Base-by-base conservation (phyloP, 1,139 yeast species). In the Lodderomyces pseudojiufengensis region DNA sequence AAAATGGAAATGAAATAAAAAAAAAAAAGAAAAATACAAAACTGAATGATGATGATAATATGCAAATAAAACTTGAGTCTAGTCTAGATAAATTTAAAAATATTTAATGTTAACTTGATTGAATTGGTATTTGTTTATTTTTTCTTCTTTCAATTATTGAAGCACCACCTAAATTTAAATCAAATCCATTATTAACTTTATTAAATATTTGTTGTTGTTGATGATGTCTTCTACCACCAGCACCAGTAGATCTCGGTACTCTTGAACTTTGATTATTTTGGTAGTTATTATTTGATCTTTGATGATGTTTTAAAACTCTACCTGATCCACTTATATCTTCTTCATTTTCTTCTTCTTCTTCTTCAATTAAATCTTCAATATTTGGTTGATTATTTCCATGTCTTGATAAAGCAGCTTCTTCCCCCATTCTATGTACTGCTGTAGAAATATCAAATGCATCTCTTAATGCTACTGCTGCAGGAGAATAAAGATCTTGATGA, bases 401-500 rank as follows among this genome's bases (percentile, higher is more conserved):
- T 34, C 57, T 62, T 32, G 62, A 57, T 31, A 79, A 61, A 2
- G 78, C 74, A 15, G 81, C 82, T 53, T 87, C 97, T 61, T 86
- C 95, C 27, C 90, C 95, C 70, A 79, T 78, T 58, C 98, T 80
- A 55, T 88, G 95, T 7, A 92, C 95, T 0, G 97, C 97, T 40
- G 94, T 81, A 13, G 95, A 83, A 11, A 92, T 84, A 54, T 92
- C 98, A 61, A 90, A 90, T 8, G 95, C 97, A 52, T 92, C 98
- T 50, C 88, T 82, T 68, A 92, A 75, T 0, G 95, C 95, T 37
- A 83, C 86, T 0, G 94, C 94, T 5, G 94, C 95, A 4, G 97
- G 97, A 1, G 95, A 82, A 50, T 82, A 83, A 46, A 73, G 43
- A 14, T 45, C 59, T 12, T 42, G 43, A 24, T 47, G 50, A 13